Base-by-base conservation (phyloP, 1,284 basidiomycete genomes). In the Waitea zeae region DNA sequence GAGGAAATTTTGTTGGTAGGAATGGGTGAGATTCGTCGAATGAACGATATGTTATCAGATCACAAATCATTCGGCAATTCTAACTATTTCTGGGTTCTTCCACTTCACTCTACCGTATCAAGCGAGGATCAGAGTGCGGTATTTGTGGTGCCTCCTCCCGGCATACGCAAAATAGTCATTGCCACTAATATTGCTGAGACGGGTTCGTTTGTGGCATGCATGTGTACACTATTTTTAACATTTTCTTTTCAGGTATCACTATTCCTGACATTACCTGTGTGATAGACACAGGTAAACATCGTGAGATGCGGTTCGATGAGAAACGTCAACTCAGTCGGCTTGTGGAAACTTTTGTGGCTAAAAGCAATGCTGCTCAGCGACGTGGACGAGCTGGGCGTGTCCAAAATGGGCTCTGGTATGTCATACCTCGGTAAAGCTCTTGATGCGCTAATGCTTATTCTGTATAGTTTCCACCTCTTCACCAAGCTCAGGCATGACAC, bases 201-300 rank as follows among this genome's bases (percentile, higher is more conserved):
- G 5, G 35, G 93, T 52, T 84, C 98, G 39, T 97, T 93, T 0
- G 97, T 98, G 39, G 92, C 93, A 3, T 93, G 98, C 48, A 87
- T 93, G 90, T 46, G 95, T 98, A 11, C n/a, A n/a, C 7, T 26
- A n/a, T n/a, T 26, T 7, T 26, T 7, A 26, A 7, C 7, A 26
- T 7, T 26, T 7, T 12, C 7, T 26, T 7, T 7, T 7, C 22
- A 26, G 93, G 93, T 52, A 84, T 98, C 39, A 98, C 93, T 0
- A 97, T 98, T 39, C 93, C 93, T 3, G 95, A 99, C 48, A 87
- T 97, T 38, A 97, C 93, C 2, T 93, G 90, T 46, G 95, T 98
- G 11, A 92, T 98, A 38, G 95, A 98, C 52, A 74, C 78, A 1
- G 95, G 95, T 33, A 92, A 89, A 50, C 92, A 98, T 50, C 70